These are phyloP conservation scores for Podila horticola DNA, from an alignment of 192 early-diverging fungal species.

Conservation along the genomic window DNA sequence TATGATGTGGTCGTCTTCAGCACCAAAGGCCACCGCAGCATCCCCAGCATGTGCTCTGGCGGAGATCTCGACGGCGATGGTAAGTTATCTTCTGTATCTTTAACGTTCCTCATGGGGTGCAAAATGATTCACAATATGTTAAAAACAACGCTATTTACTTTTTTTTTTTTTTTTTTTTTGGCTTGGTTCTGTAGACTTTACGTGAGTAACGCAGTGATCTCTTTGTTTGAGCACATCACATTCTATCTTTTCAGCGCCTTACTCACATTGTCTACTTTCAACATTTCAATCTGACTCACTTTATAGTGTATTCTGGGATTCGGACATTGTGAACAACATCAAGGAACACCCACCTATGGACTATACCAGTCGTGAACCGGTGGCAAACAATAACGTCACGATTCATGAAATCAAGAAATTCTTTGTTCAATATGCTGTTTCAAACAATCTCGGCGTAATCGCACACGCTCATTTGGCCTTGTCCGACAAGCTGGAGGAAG, in stretches of 20 bases:
- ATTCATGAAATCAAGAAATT: constrained; percentile 64
- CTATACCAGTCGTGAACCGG: constrained; percentile 52
- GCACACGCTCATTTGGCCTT: constrained; percentile 74
- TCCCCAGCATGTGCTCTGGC: constrained; percentile 81
- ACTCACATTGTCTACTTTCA: neutral
- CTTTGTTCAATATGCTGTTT: constrained; percentile 73
- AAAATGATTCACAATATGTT: neutral
- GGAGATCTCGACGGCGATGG: constrained; percentile 88
- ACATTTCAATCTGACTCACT: neutral
- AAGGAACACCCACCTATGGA: constrained; percentile 62
- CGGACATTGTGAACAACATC: constrained; percentile 52
- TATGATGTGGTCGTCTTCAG: constrained; percentile 82
- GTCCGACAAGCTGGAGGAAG: constrained; percentile 60
- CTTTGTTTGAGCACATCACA: neutral
- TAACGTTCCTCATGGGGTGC: neutral
- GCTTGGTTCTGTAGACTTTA: constrained; percentile 4
- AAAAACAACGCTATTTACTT: neutral
- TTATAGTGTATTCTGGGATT: constrained; percentile 66
- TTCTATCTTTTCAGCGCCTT: neutral
- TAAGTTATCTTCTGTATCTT: neutral
- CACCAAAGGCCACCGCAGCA: constrained; percentile 68
- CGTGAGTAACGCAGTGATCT: neutral
- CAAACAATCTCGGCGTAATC: constrained; percentile 74
- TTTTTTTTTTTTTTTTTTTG: neutral
- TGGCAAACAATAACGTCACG: constrained; percentile 50